Conservation (phyloP, 2,329 filamentous ascomycete species). For the Tolypocladium inflatum region DNA sequence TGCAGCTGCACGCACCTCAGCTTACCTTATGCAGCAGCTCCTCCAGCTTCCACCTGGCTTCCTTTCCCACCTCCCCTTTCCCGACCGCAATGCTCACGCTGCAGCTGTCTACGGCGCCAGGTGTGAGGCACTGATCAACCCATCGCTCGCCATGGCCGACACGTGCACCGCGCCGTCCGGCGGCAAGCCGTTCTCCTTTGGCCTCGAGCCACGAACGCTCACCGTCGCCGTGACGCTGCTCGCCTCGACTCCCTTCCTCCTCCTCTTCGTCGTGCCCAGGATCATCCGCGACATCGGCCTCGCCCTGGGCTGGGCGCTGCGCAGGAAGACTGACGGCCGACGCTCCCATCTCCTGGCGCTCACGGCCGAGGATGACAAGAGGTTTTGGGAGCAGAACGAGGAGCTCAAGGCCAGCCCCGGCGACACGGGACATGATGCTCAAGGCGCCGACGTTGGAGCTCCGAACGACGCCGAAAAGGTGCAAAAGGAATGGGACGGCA, state of each 20-base stretch:
- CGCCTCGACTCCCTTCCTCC: conserved; percentile 9
- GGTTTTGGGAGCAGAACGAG: conserved; percentile 23
- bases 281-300: conserved; percentile 25
- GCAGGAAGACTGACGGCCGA: conserved; percentile 53
- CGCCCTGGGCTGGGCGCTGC: conserved; percentile 49
- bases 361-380: conserved; percentile 36
- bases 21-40: background rate
- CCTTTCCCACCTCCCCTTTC: background rate
- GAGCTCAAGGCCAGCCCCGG: conserved; percentile 54
- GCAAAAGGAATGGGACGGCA: conserved; percentile 61
- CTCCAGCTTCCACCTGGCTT: background rate
- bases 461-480: conserved; percentile 27
- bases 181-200: conserved; percentile 15
- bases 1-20: background rate
- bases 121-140: background rate
- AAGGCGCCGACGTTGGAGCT: conserved; percentile 52
- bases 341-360: conserved; percentile 46
- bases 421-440: conserved; percentile 31
- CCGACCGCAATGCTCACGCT: background rate
- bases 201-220: conserved; percentile 16
- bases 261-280: conserved; percentile 15
- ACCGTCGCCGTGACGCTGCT: conserved; percentile 14
- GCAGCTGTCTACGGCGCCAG: background rate
- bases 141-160: conserved; percentile 12
- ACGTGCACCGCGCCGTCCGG: conserved; percentile 18